phyloP scores from a whole-genome alignment of 2,329 filamentous ascomycete species.

The Pleomassaria siparia region DNA sequence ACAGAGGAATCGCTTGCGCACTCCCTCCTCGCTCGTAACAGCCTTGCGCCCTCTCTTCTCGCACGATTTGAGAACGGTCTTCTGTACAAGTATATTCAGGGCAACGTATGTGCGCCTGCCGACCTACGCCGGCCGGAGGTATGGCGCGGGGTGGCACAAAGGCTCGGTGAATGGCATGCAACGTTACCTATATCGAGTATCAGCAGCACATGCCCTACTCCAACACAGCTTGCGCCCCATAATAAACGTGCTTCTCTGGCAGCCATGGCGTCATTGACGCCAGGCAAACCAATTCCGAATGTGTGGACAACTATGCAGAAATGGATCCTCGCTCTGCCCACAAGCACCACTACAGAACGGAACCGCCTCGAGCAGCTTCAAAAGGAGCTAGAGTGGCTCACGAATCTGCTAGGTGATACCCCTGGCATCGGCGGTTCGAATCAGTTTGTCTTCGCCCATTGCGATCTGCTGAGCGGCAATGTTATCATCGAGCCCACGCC shows the following conservation, averaged over 20 bases:
- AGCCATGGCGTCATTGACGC: constrained; percentile 49
- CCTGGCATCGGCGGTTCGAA: constrained; percentile 67
- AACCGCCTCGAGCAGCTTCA: constrained; percentile 70
- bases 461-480: constrained; percentile 94
- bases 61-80: constrained; percentile 95
- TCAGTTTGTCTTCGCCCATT: constrained; percentile 88
- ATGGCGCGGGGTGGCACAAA: constrained; percentile 79
- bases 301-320: constrained; percentile 95
- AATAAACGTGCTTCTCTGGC: constrained; percentile 41
- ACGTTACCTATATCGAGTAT: constrained; percentile 59
- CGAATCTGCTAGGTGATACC: constrained; percentile 71
- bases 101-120: constrained; percentile 74
- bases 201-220: constrained; percentile 43
- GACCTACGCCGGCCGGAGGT: constrained; percentile 76
- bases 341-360: constrained; percentile 67
- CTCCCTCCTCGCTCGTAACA: constrained; percentile 79
- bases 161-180: constrained; percentile 93
- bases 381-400: constrained; percentile 70
- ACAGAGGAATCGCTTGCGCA: constrained; percentile 68
- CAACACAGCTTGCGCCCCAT: constrained; percentile 30
- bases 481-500: constrained; percentile 74
- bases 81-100: constrained; percentile 87
- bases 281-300: constrained; percentile 75
- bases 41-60: constrained; percentile 82
- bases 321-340: constrained; percentile 87